Conservation (phyloP, 2,329 filamentous ascomycete genomes). For the Monosporascus cannonballus region DNA sequence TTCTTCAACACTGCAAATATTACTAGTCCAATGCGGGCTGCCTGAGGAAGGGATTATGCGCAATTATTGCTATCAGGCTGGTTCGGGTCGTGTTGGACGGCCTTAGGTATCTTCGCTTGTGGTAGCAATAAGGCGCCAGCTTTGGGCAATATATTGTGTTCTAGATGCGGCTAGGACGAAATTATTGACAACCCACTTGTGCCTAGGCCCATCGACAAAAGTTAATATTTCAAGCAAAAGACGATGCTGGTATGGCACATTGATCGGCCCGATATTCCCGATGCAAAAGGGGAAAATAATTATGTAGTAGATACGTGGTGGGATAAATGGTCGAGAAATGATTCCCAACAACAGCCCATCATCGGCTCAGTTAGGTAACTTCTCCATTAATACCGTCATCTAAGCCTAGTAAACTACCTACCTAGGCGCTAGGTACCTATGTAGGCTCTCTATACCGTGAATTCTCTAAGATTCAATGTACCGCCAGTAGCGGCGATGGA, state of each 20-base stretch:
- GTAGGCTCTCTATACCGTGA: no score
- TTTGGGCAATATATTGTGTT: neutral
- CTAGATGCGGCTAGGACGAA: neutral
- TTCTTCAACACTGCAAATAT: constrained; percentile 36
- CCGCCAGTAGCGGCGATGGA: no score
- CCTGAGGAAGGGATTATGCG: no score
- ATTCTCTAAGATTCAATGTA: no score
- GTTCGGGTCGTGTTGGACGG: neutral
- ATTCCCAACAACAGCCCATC: neutral
- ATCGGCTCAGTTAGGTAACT: no score
- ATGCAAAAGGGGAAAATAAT: neutral
- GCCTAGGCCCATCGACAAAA: no score
- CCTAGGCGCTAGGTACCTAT: no score
- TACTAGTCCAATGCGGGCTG: neutral
- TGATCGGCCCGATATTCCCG: neutral
- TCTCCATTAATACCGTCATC: no score
- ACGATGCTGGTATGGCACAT: neutral
- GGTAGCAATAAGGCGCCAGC: neutral
- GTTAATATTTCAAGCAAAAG: no score
- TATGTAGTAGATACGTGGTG: neutral
- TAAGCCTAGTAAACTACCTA: no score
- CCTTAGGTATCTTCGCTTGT: neutral
- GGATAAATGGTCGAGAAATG: neutral
- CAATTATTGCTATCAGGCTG: no score
- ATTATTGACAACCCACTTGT: neutral